Conservation (phyloP, 202 grass and related monocot genomes). For the Dendrocalamus latiflorus region DNA sequence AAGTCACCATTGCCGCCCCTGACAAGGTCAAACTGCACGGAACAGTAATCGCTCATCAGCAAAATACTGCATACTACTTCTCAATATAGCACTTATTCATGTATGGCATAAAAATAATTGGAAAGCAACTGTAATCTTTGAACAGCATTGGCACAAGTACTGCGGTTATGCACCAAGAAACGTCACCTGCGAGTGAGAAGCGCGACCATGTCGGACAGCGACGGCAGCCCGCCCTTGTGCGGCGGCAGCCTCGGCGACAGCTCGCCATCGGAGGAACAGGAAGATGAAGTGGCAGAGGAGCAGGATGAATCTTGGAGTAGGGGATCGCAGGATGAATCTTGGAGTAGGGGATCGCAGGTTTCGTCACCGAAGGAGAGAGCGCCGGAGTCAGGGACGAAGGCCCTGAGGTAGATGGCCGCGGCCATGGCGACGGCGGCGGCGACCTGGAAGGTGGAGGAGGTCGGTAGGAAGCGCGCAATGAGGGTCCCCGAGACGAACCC, state of each 20-base stretch:
- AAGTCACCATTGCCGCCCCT: slow-evolving; percentile 53
- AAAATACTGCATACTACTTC: background rate
- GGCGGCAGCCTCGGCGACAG: slow-evolving; percentile 35
- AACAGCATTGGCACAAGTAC: background rate
- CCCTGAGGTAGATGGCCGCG: slow-evolving; percentile 57
- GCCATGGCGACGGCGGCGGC: slow-evolving; percentile 41
- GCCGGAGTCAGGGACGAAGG: slow-evolving; percentile 54
- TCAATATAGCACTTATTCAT: background rate
- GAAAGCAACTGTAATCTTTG: background rate
- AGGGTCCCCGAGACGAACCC: slow-evolving; percentile 79
- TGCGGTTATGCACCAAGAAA: background rate
- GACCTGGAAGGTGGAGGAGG: slow-evolving; percentile 74
- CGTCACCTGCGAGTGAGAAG: slow-evolving; percentile 66
- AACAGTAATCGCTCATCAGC: background rate
- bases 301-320: slow-evolving; percentile 27
- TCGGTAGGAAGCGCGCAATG: slow-evolving; percentile 73
- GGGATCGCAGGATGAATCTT: no score
- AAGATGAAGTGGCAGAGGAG: slow-evolving; percentile 23
- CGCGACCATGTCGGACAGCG: slow-evolving; percentile 52
- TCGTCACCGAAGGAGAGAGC: slow-evolving; percentile 40
- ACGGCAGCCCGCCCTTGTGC: slow-evolving; percentile 32
- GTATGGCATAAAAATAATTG: background rate
- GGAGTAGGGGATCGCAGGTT: slow-evolving; percentile 45
- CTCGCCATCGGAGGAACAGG: slow-evolving; percentile 36
- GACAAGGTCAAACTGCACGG: slow-evolving; percentile 50